A percentile compares a stretch with the other conserved stretches of the same genome.
Conservation (phyloP, 306 rosid species). For the Dicorynia guianensis region DNA sequence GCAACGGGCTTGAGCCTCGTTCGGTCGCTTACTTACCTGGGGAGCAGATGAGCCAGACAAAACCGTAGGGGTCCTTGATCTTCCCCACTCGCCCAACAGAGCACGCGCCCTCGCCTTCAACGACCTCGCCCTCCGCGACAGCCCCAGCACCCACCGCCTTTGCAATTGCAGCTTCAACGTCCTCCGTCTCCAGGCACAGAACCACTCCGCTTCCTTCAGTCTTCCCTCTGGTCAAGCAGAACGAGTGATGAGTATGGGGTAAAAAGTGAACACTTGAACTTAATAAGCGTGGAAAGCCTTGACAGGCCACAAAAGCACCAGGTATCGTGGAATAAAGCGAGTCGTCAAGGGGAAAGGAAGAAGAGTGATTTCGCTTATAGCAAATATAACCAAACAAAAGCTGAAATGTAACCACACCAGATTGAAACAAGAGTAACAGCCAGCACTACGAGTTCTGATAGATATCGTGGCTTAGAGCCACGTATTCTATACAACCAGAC, state of each 20-base stretch:
- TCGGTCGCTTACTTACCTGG: constrained; percentile 31
- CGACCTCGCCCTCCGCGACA: constrained; percentile 45
- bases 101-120: constrained; percentile 64
- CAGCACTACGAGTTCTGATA: no score
- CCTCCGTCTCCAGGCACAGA: constrained; percentile 63
- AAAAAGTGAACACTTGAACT: no score
- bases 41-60: constrained; percentile 58
- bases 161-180: constrained; percentile 55
- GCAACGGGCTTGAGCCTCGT: constrained; percentile 35
- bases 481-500: no score
- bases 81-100: constrained; percentile 62
- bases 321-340: no score
- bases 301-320: no score
- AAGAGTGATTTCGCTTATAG: no score
- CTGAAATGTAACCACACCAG: no score
- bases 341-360: no score
- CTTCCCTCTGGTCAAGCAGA: constrained; percentile 44
- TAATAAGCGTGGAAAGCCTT: no score
- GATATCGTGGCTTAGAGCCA: no score
- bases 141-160: constrained; percentile 77
- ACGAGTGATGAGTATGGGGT: not conserved
- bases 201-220: constrained; percentile 42
- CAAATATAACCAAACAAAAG: no score
- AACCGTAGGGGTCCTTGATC: constrained; percentile 82
- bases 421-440: no score